These are phyloP conservation scores for Penicillium sp. DNA, from an alignment of 2,329 filamentous ascomycete species.

Conservation along the genomic window DNA sequence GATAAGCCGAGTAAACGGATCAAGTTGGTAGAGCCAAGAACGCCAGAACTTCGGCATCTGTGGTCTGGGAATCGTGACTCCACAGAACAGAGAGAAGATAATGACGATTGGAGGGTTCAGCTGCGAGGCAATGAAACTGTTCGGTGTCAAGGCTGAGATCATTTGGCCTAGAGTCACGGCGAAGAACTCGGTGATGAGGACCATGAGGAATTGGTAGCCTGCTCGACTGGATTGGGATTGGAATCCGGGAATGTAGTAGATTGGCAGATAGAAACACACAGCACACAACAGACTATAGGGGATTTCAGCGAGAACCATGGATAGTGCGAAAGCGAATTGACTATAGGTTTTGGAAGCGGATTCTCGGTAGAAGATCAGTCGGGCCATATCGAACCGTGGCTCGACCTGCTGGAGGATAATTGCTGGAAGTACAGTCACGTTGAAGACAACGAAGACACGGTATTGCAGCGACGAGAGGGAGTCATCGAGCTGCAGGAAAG, in stretches of 20 bases:
- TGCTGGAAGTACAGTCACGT: constrained; percentile 76
- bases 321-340: constrained; percentile 72
- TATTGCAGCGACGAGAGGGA: constrained; percentile 77
- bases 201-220: constrained; percentile 83
- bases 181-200: constrained; percentile 81
- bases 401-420: constrained; percentile 82
- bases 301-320: constrained; percentile 79
- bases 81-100: constrained; percentile 81
- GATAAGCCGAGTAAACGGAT: constrained; percentile 80
- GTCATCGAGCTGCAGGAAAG: constrained; percentile 74
- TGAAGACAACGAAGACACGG: constrained; percentile 87
- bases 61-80: constrained; percentile 75
- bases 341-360: constrained; percentile 83
- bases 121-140: constrained; percentile 74
- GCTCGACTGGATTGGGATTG: constrained; percentile 62
- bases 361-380: constrained; percentile 83
- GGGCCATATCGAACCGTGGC: constrained; percentile 76
- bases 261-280: constrained; percentile 74
- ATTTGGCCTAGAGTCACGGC: constrained; percentile 76
- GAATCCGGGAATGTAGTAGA: constrained; percentile 84
- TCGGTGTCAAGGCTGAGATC: constrained; percentile 74
- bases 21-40: constrained; percentile 76
- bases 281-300: constrained; percentile 81
- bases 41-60: constrained; percentile 79
- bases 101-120: constrained; percentile 82